These are phyloP conservation scores for Yarrowia sp. DNA, from an alignment of 805 yeast genomes.

Conservation along the genomic window DNA sequence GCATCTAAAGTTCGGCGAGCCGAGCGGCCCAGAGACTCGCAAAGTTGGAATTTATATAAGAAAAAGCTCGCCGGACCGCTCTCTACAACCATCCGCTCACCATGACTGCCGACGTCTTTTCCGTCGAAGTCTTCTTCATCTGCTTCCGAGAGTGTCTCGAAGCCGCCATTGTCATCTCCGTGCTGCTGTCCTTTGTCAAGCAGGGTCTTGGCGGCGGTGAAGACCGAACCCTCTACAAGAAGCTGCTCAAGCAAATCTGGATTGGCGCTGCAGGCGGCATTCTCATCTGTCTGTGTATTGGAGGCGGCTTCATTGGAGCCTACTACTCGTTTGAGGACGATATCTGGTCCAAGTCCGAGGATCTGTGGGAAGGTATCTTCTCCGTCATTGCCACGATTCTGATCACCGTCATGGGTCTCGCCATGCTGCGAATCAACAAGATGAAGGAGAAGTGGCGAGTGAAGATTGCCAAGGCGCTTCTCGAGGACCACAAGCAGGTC, in stretches of 20 bases:
- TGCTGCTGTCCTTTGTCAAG: constrained; percentile 83
- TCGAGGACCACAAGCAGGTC: constrained; percentile 58
- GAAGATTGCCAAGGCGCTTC: constrained; percentile 81
- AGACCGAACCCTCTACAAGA: constrained; percentile 50
- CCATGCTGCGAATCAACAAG: constrained; percentile 92
- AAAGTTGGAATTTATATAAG: background rate
- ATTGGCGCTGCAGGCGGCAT: constrained; percentile 72
- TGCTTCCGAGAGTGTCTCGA: constrained; percentile 92
- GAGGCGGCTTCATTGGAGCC: constrained; percentile 92
- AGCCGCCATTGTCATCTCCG: constrained; percentile 89
- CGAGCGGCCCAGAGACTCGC: too few species aligned
- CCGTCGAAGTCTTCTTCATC: constrained; percentile 71
- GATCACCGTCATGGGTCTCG: constrained; percentile 92
- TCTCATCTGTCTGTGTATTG: constrained; percentile 73
- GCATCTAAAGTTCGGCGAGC: constrained; percentile 5
- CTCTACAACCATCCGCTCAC: background rate
- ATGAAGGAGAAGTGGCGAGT: constrained; percentile 97
- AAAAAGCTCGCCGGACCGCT: background rate
- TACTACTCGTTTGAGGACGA: constrained; percentile 78
- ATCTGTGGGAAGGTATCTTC: constrained; percentile 95
- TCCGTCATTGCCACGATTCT: constrained; percentile 89
- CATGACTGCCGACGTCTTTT: constrained; percentile 49
- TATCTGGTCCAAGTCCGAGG: constrained; percentile 85
- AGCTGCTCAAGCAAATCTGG: constrained; percentile 81
- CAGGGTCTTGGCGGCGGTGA: constrained; percentile 52